Base-by-base conservation (phyloP, 1,284 basidiomycete species). In the Moesziomyces parantarcticus region DNA sequence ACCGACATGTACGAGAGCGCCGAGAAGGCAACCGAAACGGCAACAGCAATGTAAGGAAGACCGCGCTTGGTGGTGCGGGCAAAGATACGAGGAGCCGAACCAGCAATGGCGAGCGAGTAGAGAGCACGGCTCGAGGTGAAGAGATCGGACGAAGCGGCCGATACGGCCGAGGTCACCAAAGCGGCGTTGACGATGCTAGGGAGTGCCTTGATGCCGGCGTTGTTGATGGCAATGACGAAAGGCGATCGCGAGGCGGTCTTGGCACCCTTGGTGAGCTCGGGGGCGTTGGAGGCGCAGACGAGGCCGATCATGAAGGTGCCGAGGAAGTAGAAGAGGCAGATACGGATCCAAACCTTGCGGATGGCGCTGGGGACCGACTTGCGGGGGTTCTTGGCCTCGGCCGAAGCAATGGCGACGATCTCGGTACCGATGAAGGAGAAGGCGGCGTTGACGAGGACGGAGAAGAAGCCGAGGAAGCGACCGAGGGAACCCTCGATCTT, bases 371-470 rank as follows among this genome's bases (percentile, higher is more conserved):
- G 76, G 14, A 82, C 69, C 20, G 81, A 77, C 56, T 70, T 72
- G 44, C 84, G 80, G 3, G 86, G 86, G 79, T 86, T 84, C 57
- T 79, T 78, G 32, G 84, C 82, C 77, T 93, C 92, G 36, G 89
- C 85, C 39, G 92, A 92, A 57, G 92, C 87, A 84, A 94, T 90
- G 39, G 92, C 92, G 43, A 94, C 91, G 68, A 94, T 91, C 84
- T 95, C 93, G 10, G 92, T 93, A 50, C 46, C 89, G 89, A 50
- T 92, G 86, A 90, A 94, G 13, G 90, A 91, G 86, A 94, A 94
- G 1, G 92, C 92, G 10, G 92, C 92, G 47, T 85, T 79, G 25
- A 85, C 80, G 34, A 84, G 77, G 3, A 84, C 76, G 5, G 55
- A 61, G 56, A 78, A 82, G 68, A 84, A 85, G 14, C 83, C 84